These are phyloP conservation scores for Chalara sp. DNA, from an alignment of 2,329 filamentous ascomycete genomes.

Conservation along the genomic window DNA sequence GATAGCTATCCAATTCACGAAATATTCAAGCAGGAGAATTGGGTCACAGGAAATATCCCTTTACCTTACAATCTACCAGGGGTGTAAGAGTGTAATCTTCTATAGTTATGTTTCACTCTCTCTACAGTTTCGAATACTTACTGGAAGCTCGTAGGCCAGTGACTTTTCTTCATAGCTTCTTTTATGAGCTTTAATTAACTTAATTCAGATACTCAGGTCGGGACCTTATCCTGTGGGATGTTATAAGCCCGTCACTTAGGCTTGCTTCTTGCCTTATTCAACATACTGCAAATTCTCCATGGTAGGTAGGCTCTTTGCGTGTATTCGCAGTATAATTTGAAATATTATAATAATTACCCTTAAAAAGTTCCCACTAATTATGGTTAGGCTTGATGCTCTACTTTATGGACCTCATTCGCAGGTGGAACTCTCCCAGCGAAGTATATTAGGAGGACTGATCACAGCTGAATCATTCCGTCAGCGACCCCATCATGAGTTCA, in stretches of 20 bases:
- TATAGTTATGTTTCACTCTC: neutral
- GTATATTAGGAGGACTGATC: too few relatives aligned
- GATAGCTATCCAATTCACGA: neutral
- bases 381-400: too few relatives aligned
- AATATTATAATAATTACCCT: too few relatives aligned
- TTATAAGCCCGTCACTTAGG: neutral
- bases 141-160: neutral
- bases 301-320: too few relatives aligned
- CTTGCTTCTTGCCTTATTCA: too few relatives aligned
- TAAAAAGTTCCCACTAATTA: too few relatives aligned
- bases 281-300: too few relatives aligned
- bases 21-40: neutral
- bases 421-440: too few relatives aligned
- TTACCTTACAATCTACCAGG: neutral
- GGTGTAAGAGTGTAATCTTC: neutral
- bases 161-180: neutral
- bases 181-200: neutral
- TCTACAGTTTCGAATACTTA: neutral
- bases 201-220: neutral
- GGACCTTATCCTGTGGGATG: neutral
- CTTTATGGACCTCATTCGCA: too few relatives aligned
- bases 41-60: neutral
- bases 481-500: too few relatives aligned
- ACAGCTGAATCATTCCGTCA: too few relatives aligned
- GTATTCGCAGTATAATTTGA: too few relatives aligned